These are phyloP conservation scores for Chalciporus piperatus DNA, from an alignment of 768 basidiomycete genomes.

Conservation along the genomic window DNA sequence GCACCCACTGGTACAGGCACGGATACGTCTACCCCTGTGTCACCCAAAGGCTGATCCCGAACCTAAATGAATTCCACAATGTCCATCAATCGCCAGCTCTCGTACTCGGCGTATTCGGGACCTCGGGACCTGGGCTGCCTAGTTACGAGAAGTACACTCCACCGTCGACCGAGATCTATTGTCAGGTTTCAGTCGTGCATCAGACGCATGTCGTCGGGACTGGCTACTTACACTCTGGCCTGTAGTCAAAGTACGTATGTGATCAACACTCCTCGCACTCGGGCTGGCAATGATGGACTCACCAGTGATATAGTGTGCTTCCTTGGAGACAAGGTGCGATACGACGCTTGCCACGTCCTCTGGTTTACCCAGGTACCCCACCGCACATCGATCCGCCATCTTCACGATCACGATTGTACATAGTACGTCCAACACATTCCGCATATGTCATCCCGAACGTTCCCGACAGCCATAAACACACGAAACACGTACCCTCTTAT, in stretches of 20 bases:
- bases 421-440: neutral
- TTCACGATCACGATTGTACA: neutral
- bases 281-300: slow-evolving; percentile 2
- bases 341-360: slow-evolving; percentile 27
- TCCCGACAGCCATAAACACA: neutral
- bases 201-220: neutral
- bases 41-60: neutral
- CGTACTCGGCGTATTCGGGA: neutral
- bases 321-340: slow-evolving; percentile 32
- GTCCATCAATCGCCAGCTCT: neutral
- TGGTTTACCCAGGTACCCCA: slow-evolving; percentile 11
- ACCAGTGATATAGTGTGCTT: slow-evolving; percentile 29
- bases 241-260: neutral
- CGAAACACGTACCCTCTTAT: neutral
- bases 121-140: too few relatives aligned
- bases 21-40: neutral
- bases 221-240: slow-evolving; percentile 9
- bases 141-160: neutral
- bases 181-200: slow-evolving; percentile 2
- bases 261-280: neutral
- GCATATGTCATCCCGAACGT: neutral
- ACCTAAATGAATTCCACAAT: neutral
- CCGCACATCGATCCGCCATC: neutral
- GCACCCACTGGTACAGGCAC: neutral
- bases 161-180: slow-evolving; percentile 4